Evolutionary conservation across 257 asterid species (phyloP), one percentile per base, ranked within the genome.

Genomic region (Capsicum rhomboideum): DNA sequence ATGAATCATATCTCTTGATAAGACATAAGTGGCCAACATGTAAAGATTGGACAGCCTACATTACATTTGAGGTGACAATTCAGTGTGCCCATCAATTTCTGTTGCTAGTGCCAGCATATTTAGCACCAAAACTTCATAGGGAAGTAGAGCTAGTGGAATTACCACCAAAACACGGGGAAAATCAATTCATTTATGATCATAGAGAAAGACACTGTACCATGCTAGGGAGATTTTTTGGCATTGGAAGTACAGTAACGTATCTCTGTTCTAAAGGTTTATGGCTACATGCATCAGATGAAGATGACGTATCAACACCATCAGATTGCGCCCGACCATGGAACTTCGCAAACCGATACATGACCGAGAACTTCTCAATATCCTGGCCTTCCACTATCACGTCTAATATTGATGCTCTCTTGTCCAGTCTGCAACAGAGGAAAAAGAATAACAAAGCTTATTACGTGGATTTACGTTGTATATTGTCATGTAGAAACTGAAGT

Each of bases 271-370:
- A 53, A 72, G 83, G 10, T 85, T 85, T 92, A 52, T 28, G 87
- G 52, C 82, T 53, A 72, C 87, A 46, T 6, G 86, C 80, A 85
- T 74, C 53, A 46, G 82, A 68, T 83, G 85, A 83, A 86, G 91
- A 86, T 31, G 91, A 85, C 40, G 91, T 66, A 79, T 91, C 89
- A 18, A 31, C 74, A 46, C 90, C 79, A 82, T 52, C 88, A 23
- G 84, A 83, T 31, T 86, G 89, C 40, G 85, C 89, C 90, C 82
- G 91, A 83, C 89, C 84, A 87, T 95, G 97, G 84, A 88, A 91
- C 91, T 86, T 95, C 10, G 96, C 97, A 59, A 95, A 90, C 82
- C 98, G 93, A 79, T 92, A 92, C 85, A 92, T 87, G 71, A 88
- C 89, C 1, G 97, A 89, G 67, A 91, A 88, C 85, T 89, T 93